Evolutionary conservation across 208 protist genomes (phyloP).

Genomic region (Phytomonas sp.): DNA sequence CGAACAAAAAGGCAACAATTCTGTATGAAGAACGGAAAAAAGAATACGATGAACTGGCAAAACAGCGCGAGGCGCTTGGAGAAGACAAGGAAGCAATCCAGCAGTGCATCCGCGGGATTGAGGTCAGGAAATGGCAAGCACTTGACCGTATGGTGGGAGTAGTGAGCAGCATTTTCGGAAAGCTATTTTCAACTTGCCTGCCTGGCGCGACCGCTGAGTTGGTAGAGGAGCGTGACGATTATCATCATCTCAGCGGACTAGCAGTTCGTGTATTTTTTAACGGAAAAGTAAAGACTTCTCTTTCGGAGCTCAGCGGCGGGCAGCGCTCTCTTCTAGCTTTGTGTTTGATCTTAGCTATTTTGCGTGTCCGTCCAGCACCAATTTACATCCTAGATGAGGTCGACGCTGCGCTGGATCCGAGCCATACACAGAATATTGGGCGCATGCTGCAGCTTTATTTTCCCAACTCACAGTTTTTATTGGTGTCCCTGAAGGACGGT

Average conservation of each 20-base stretch:
- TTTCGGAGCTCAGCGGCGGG: conserved; percentile 98
- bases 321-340: conserved; percentile 99
- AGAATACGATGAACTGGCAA: conserved; percentile 95
- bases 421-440: conserved; percentile 99
- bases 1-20: conserved; percentile 92
- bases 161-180: conserved; percentile 95
- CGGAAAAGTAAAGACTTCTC: conserved; percentile 94
- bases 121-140: conserved; percentile 97
- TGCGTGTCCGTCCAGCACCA: conserved; percentile 98
- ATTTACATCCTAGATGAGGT: conserved; percentile 99
- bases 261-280: conserved; percentile 96
- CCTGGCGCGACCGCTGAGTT: conserved; percentile 92
- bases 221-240: conserved; percentile 75
- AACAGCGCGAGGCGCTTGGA: conserved; percentile 89
- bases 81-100: conserved; percentile 96
- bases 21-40: conserved; percentile 93
- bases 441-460: conserved; percentile 97
- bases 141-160: conserved; percentile 94
- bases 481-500: conserved; percentile 99
- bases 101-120: conserved; percentile 94
- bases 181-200: conserved; percentile 96
- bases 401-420: conserved; percentile 99
- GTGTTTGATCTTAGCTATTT: conserved; percentile 97
- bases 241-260: conserved; percentile 84
- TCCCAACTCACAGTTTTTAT: conserved; percentile 97